Evolutionary conservation across 495 filamentous ascomycete species (phyloP).

Genomic region (Podospora sp.): DNA sequence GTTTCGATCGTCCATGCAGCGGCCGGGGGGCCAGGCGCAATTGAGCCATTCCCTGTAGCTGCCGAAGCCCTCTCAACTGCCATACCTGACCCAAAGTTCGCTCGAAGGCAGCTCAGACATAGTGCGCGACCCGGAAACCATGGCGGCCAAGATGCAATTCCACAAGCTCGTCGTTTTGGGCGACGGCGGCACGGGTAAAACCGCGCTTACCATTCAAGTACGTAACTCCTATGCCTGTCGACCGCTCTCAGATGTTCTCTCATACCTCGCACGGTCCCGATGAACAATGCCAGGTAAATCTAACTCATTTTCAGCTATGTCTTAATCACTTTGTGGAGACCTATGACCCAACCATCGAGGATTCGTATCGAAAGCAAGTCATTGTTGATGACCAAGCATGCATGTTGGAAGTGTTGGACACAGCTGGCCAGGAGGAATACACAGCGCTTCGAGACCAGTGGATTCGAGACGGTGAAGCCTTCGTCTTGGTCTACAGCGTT

Average conservation of each 20-base stretch:
- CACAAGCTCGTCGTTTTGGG: slow-evolving; percentile 98
- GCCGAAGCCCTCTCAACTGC: no score
- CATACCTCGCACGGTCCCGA: no score
- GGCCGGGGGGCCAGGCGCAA: no score
- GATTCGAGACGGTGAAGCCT: slow-evolving; percentile 96
- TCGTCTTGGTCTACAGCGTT: slow-evolving; percentile 97
- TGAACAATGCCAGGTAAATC: no score
- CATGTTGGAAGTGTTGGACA: slow-evolving; percentile 98
- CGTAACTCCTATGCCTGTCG: no score
- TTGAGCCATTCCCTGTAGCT: no score
- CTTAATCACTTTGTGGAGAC: slow-evolving; percentile 62
- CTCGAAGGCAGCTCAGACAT: no score
- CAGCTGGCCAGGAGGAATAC: slow-evolving; percentile 99
- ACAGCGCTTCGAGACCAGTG: slow-evolving; percentile 95
- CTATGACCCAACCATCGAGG: slow-evolving; percentile 97
- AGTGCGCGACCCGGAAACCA: no score
- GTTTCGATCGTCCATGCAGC: no score
- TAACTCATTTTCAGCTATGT: slow-evolving; percentile 56
- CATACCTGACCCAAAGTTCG: no score
- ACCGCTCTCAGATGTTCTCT: no score
- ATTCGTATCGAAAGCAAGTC: slow-evolving; percentile 97
- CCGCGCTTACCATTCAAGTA: slow-evolving; percentile 87
- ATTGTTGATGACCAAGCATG: slow-evolving; percentile 94
- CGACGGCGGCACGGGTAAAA: slow-evolving; percentile 79
- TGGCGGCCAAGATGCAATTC: no score